phyloP scores from a whole-genome alignment of 83 land plant genomes.

The Diphasiastrum complanatum region DNA sequence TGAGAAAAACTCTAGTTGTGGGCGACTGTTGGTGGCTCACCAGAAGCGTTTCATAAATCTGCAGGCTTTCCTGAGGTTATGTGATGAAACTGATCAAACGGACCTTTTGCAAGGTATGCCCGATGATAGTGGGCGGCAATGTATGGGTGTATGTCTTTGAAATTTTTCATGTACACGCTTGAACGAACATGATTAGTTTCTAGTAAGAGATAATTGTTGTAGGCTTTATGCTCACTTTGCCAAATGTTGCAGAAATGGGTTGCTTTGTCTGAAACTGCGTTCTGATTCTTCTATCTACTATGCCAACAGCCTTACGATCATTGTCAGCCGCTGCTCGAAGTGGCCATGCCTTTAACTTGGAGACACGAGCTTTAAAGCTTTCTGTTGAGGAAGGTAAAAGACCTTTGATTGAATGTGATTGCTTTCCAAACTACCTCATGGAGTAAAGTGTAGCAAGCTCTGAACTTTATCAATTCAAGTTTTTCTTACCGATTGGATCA shows the following conservation, averaged over 20 bases:
- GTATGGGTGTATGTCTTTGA: neutral
- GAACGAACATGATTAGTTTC: too few species aligned
- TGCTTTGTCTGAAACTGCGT: too few species aligned
- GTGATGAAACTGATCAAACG: conserved; percentile 41
- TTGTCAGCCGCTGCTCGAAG: conserved; percentile 38
- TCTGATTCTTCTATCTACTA: neutral
- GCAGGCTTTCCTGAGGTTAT: conserved; percentile 39
- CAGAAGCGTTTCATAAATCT: conserved; percentile 36
- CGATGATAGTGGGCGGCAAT: neutral
- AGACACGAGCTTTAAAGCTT: conserved; percentile 29
- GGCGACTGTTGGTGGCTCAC: conserved; percentile 28
- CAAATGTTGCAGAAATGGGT: neutral
- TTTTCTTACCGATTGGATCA: neutral
- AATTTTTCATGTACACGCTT: too few species aligned
- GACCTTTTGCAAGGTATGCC: conserved; percentile 25
- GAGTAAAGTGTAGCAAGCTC: neutral
- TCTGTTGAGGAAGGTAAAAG: conserved; percentile 34
- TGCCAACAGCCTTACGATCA: conserved; percentile 22
- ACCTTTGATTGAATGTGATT: neutral
- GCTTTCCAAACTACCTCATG: neutral
- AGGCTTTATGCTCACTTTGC: neutral
- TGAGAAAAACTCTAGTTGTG: conserved; percentile 6
- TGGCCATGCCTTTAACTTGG: conserved; percentile 32
- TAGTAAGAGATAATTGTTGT: neutral
- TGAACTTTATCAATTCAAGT: neutral